Percentiles rank a stretch among this genome's conserved stretches.
Evolutionary conservation across 805 yeast species (phyloP).

Genomic region (Barnettozyma siamensis): DNA sequence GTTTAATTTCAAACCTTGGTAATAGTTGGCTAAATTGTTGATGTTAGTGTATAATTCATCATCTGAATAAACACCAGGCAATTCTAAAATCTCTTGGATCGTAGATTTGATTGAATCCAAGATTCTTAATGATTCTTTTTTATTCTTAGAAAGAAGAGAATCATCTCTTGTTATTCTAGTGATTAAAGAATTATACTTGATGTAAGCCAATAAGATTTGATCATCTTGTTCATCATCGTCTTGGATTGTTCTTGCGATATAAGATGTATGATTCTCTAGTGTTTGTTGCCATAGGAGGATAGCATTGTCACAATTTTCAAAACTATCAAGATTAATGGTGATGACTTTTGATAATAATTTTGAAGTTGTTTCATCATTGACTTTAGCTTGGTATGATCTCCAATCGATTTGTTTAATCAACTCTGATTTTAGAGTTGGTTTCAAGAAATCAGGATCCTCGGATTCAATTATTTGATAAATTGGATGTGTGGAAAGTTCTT

Average conservation of each 20-base stretch:
- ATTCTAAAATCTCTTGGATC: conserved; percentile 55
- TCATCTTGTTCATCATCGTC: conserved; percentile 58
- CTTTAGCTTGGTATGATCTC: conserved; percentile 55
- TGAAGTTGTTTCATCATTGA: conserved; percentile 70
- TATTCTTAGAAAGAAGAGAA: conserved; percentile 20
- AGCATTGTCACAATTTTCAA: conserved; percentile 48
- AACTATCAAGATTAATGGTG: conserved; percentile 28
- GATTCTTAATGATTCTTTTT: conserved; percentile 32
- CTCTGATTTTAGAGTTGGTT: conserved; percentile 21
- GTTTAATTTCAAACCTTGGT: conserved; percentile 37
- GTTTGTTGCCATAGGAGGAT: conserved; percentile 67
- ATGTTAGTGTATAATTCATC: conserved; percentile 58
- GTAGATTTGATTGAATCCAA: conserved; percentile 42
- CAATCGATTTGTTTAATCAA: conserved; percentile 46
- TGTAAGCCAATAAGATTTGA: conserved; percentile 69
- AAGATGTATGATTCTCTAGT: conserved; percentile 50
- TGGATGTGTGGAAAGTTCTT: conserved; percentile 13
- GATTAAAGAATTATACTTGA: conserved; percentile 61
- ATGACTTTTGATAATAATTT: conserved; percentile 43
- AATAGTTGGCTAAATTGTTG: conserved; percentile 42
- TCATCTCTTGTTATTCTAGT: conserved; percentile 69
- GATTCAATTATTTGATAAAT: conserved; percentile 35
- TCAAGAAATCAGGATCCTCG: conserved; percentile 23
- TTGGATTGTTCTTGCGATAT: conserved; percentile 44
- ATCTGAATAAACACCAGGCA: conserved; percentile 91